Percentiles rank a stretch among this genome's conserved stretches.
phyloP scores from a whole-genome alignment of 441 rosid genomes.

The Pelargonium cotyledonis region DNA sequence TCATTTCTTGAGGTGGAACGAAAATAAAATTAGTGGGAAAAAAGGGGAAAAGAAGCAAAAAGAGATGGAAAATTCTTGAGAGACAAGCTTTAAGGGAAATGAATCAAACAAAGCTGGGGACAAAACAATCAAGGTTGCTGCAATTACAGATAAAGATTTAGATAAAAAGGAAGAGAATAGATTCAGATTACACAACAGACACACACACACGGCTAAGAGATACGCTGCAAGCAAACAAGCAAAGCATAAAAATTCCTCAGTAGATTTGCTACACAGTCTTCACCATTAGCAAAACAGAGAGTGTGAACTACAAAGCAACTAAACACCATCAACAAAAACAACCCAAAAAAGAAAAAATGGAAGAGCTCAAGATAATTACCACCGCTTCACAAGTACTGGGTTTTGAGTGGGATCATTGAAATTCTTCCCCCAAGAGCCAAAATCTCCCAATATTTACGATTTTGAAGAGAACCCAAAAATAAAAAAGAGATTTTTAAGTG shows the following conservation, averaged over 20 bases:
- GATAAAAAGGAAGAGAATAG: neutral
- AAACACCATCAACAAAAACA: neutral
- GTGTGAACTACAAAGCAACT: neutral
- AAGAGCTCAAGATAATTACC: neutral
- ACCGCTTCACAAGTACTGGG: neutral
- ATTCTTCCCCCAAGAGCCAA: neutral
- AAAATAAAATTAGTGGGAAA: neutral
- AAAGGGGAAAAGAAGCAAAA: neutral
- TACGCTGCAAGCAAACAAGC: neutral
- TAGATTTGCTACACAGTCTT: neutral
- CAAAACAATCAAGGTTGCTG: neutral
- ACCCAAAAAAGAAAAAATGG: neutral
- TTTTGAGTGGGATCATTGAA: neutral
- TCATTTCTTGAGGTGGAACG: too few relatives aligned
- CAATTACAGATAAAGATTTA: neutral
- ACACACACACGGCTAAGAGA: neutral
- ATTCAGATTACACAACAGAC: neutral
- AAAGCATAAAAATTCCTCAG: neutral
- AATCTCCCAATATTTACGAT: too few relatives aligned
- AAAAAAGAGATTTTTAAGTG: neutral
- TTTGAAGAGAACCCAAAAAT: neutral
- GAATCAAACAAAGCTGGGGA: too few relatives aligned
- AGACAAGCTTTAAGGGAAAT: neutral
- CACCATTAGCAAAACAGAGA: neutral
- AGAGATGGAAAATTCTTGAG: neutral